Evolutionary conservation across 2,329 filamentous ascomycete species (phyloP).

Genomic region (Botryosphaeria dothidea): DNA sequence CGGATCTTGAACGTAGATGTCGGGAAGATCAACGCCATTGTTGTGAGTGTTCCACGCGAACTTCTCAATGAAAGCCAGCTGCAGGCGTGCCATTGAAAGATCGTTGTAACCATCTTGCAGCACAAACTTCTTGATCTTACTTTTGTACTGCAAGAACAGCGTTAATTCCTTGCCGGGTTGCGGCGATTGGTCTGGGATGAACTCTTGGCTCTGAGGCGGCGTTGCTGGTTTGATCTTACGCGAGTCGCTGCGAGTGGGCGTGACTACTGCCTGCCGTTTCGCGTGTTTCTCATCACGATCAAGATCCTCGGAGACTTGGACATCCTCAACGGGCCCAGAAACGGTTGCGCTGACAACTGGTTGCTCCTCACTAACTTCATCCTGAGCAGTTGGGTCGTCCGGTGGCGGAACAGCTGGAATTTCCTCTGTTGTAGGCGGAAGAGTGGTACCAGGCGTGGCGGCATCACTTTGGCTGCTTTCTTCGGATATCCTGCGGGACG

Average conservation of each 20-base stretch:
- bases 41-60: slow-evolving; percentile 98
- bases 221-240: slow-evolving; percentile 38
- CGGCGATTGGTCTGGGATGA: slow-evolving; percentile 61
- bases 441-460: slow-evolving; percentile 28
- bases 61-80: slow-evolving; percentile 97
- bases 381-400: slow-evolving; percentile 54
- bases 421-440: slow-evolving; percentile 37
- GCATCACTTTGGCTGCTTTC: slow-evolving; percentile 50
- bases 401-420: slow-evolving; percentile 55
- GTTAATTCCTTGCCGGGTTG: slow-evolving; percentile 84
- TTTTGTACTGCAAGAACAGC: slow-evolving; percentile 93
- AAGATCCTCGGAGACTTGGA: slow-evolving; percentile 32
- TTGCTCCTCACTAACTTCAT: slow-evolving; percentile 26
- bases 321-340: slow-evolving; percentile 33
- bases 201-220: slow-evolving; percentile 43
- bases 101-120: slow-evolving; percentile 81
- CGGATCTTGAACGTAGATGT: slow-evolving; percentile 97
- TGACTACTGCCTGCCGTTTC: slow-evolving; percentile 20
- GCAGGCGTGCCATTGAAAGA: slow-evolving; percentile 81
- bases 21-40: slow-evolving; percentile 87
- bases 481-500: slow-evolving; percentile 61
- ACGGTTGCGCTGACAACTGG: slow-evolving; percentile 36
- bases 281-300: slow-evolving; percentile 29
- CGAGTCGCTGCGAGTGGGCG: slow-evolving; percentile 33
- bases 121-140: slow-evolving; percentile 94